Evolutionary conservation across 345 rosid species (phyloP), one percentile per base, ranked within the genome.

Genomic region (Eucalyptus regnans): DNA sequence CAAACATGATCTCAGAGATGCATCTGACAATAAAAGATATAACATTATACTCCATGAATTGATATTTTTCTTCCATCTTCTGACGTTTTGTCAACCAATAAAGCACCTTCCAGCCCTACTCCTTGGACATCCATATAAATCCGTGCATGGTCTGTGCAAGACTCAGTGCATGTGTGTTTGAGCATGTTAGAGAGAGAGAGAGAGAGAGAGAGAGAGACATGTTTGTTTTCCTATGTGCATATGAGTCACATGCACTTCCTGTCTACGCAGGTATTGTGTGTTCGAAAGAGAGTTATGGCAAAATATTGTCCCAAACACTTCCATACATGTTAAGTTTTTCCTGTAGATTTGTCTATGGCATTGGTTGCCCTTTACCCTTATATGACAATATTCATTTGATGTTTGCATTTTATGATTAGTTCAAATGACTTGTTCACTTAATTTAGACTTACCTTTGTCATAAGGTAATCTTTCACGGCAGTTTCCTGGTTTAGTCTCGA

Each of bases 401-500:
- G 16, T 86, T 86, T 44, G 41, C 86, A 68, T 41, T 76, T 76
- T 25, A 68, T 37, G 60, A 50, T 87, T 64, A 37, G n/a, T 87
- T 22, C 84, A 68, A 83, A 88, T 54, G 20, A 88, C 87, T 84
- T 50, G 23, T 54, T 41, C 25, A 51, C 84, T 76, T 10, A 87
- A 87, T 27, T 25, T 48, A 46, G 49, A 76, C 90, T 81, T 92
- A 98, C 99, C 98, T 96, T 98, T 90, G 94, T 96, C 88, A 93
- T 90, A 76, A 97, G 99, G 94, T 96, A 98, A 89, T 94, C 96
- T 89, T 97, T 98, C 90, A 96, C 97, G 0, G 99, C 95, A 86
- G 91, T 92, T 94, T 98, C 99, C 93, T 97, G 99, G 91, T 96
- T 94, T 90, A 98, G 91, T 93, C 99, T 95, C 60, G 95, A 94